Evolutionary conservation across 441 rosid species (phyloP).

Genomic region (Dalechampia spathulata): DNA sequence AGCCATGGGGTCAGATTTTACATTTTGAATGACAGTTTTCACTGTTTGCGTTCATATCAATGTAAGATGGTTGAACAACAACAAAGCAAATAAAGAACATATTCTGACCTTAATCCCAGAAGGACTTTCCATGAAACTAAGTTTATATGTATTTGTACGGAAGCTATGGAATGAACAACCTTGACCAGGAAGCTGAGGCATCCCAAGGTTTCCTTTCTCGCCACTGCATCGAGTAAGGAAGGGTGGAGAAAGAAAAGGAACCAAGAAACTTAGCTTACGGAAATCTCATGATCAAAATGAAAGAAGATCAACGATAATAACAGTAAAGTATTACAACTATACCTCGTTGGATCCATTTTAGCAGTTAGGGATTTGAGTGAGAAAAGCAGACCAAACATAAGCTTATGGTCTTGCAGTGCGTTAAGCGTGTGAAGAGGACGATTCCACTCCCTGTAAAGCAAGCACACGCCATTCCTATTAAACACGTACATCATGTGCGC

Average conservation of each 20-base stretch:
- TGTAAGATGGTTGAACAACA: neutral
- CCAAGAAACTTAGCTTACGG: neutral
- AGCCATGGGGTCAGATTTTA: too few relatives aligned
- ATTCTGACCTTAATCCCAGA: slow-evolving; percentile 74
- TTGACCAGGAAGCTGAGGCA: slow-evolving; percentile 87
- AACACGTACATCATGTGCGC: slow-evolving; percentile 81
- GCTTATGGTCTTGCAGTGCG: slow-evolving; percentile 83
- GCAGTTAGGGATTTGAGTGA: slow-evolving; percentile 71
- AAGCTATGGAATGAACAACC: slow-evolving; percentile 93
- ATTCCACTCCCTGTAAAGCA: slow-evolving; percentile 85
- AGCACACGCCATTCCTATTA: slow-evolving; percentile 75
- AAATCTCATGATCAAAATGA: too few relatives aligned
- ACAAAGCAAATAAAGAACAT: neutral
- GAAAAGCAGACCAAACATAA: slow-evolving; percentile 62
- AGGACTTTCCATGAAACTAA: slow-evolving; percentile 93
- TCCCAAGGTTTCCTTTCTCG: slow-evolving; percentile 78
- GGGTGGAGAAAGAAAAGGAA: slow-evolving; percentile 1
- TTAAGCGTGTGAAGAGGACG: slow-evolving; percentile 79
- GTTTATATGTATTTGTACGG: slow-evolving; percentile 85
- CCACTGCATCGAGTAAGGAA: slow-evolving; percentile 27
- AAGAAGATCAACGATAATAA: too few relatives aligned
- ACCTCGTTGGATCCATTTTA: slow-evolving; percentile 91
- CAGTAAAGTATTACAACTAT: neutral
- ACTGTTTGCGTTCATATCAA: neutral
- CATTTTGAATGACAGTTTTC: neutral